phyloP scores from a whole-genome alignment of 2,329 filamentous ascomycete genomes.

The Penicillium sp. region DNA sequence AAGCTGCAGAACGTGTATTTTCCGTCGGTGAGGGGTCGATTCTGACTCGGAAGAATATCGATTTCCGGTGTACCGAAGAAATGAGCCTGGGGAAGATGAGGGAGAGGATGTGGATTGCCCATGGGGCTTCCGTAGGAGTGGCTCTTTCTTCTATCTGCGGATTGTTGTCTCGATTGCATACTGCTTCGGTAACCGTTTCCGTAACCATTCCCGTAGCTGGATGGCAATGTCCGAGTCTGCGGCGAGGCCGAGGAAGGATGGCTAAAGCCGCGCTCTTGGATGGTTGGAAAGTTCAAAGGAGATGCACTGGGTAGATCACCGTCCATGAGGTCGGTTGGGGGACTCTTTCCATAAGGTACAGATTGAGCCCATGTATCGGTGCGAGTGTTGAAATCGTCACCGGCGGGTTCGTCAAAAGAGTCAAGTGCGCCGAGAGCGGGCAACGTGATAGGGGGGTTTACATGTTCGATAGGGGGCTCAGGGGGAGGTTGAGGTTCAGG shows the following conservation, averaged over 20 bases:
- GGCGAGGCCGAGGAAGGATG: constrained; percentile 48
- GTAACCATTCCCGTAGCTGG: constrained; percentile 47
- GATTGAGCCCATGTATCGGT: constrained; percentile 49
- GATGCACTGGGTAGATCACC: constrained; percentile 39
- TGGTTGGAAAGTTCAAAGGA: constrained; percentile 43
- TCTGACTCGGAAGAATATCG: constrained; percentile 54
- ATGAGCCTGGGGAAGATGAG: constrained; percentile 74
- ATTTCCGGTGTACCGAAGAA: constrained; percentile 76
- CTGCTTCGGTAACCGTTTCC: constrained; percentile 41
- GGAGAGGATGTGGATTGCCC: constrained; percentile 55
- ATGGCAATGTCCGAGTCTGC: constrained; percentile 42
- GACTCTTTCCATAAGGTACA: constrained; percentile 48
- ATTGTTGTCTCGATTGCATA: constrained; percentile 39
- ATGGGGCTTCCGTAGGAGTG: constrained; percentile 40
- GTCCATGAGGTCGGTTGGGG: constrained; percentile 42
- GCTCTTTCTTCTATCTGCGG: constrained; percentile 41
- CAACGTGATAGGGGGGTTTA: constrained; percentile 32
- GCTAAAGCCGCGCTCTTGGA: constrained; percentile 42
- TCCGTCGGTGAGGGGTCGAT: constrained; percentile 41
- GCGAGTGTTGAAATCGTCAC: constrained; percentile 37
- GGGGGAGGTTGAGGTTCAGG: not conserved
- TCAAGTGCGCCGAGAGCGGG: constrained; percentile 44
- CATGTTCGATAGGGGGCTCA: constrained; percentile 16
- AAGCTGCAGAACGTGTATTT: constrained; percentile 80
- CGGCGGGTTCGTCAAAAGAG: constrained; percentile 32